Conservation (phyloP, 805 yeast species). For the Jamesozyma rosinii region DNA sequence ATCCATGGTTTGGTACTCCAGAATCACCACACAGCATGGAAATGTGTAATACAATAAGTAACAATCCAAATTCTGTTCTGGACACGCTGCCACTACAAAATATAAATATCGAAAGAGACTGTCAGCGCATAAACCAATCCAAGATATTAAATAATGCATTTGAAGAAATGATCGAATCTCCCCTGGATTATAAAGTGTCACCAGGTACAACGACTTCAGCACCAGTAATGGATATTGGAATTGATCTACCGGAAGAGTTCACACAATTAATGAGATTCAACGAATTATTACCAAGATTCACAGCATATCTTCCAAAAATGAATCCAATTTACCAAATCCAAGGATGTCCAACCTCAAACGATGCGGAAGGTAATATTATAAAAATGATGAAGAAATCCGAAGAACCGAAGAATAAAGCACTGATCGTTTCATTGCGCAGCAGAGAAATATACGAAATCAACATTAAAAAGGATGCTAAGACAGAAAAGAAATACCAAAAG, state of each 20-base stretch:
- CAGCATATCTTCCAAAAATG: conserved; percentile 23
- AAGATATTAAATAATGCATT: conserved; percentile 25
- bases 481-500: conserved; percentile 12
- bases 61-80: not conserved
- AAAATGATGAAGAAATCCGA: conserved; percentile 41
- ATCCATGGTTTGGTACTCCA: conserved; percentile 33
- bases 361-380: conserved; percentile 41
- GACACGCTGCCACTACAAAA: conserved; percentile 3
- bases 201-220: conserved; percentile 19
- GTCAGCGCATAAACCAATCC: conserved; percentile 23
- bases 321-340: conserved; percentile 36
- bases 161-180: conserved; percentile 11
- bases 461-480: conserved; percentile 16
- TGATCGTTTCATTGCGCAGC: conserved; percentile 31
- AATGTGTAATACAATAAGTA: not conserved
- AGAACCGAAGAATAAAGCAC: conserved; percentile 15
- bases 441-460: conserved; percentile 32
- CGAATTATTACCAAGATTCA: conserved; percentile 24
- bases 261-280: conserved; percentile 8
- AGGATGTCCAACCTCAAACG: conserved; percentile 44
- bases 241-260: conserved; percentile 5
- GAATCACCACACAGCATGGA: conserved; percentile 16
- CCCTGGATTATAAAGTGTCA: not conserved
- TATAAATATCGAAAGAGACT: conserved; percentile 18
- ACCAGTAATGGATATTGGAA: conserved; percentile 22